Conservation (phyloP, 495 filamentous ascomycete species). For the Parachaetomium inaequale region DNA sequence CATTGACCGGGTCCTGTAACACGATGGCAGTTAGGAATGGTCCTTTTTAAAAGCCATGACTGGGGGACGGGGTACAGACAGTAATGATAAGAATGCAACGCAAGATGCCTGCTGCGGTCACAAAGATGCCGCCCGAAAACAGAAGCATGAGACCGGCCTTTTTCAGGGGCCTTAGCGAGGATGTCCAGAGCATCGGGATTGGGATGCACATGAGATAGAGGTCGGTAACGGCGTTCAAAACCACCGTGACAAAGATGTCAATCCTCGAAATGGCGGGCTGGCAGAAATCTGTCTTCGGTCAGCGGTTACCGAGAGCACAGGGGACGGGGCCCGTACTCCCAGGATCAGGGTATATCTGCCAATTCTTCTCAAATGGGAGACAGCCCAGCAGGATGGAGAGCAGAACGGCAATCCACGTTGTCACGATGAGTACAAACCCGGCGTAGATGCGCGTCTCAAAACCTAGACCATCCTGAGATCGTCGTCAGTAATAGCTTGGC, state of each 20-base stretch:
- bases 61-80: conserved; percentile 26
- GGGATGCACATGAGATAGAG: conserved; percentile 53
- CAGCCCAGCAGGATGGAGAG: conserved; percentile 54
- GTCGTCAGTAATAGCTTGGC: background rate
- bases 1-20: conserved; percentile 41
- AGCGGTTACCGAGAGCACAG: background rate
- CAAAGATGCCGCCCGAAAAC: conserved; percentile 49
- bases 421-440: conserved; percentile 50
- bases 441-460: conserved; percentile 50
- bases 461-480: conserved; percentile 42
- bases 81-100: conserved; percentile 47
- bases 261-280: conserved; percentile 48
- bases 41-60: background rate
- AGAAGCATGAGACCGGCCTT: conserved; percentile 48
- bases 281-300: conserved; percentile 39
- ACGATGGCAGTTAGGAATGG: background rate
- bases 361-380: conserved; percentile 47
- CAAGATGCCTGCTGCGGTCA: conserved; percentile 47
- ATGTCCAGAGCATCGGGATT: conserved; percentile 52
- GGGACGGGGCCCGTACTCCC: conserved; percentile 38
- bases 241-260: conserved; percentile 45
- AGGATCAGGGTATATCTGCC: conserved; percentile 56
- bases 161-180: conserved; percentile 42
- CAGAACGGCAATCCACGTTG: conserved; percentile 53
- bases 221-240: conserved; percentile 49